These are phyloP conservation scores for Phytophthora pluvialis DNA, from an alignment of 352 stramenopile species.

Conservation along the genomic window DNA sequence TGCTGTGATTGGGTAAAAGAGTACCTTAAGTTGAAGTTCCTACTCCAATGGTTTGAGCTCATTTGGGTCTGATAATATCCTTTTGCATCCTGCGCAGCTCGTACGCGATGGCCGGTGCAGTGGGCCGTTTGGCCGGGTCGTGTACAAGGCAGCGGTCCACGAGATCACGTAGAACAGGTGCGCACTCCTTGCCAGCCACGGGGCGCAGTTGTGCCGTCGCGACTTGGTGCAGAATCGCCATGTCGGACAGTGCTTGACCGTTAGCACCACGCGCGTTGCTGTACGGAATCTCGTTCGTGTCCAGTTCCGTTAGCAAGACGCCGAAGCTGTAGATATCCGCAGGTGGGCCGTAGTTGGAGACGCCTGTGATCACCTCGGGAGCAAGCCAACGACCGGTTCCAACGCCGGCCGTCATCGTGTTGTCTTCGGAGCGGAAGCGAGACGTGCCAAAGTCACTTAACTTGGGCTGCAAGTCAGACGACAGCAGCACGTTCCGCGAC, in stretches of 20 bases:
- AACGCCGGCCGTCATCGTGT: slow-evolving; percentile 44
- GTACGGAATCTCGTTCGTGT: slow-evolving; percentile 60
- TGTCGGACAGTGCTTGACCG: slow-evolving; percentile 35
- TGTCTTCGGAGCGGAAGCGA: slow-evolving; percentile 42
- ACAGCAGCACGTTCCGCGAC: slow-evolving; percentile 55
- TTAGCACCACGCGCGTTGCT: slow-evolving; percentile 25
- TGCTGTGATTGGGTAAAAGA: no score
- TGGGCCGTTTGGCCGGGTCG: slow-evolving; percentile 30
- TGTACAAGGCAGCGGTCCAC: slow-evolving; percentile 41
- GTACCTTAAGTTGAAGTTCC: no score
- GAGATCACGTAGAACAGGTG: slow-evolving; percentile 30
- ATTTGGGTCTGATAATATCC: background rate
- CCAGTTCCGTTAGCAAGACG: slow-evolving; percentile 50
- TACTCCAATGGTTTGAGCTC: no score
- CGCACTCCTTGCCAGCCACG: slow-evolving; percentile 35
- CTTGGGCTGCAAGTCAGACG: slow-evolving; percentile 36
- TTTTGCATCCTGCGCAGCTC: slow-evolving; percentile 42
- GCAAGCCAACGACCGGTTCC: slow-evolving; percentile 50
- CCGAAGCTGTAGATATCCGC: slow-evolving; percentile 65
- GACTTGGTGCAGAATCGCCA: slow-evolving; percentile 45
- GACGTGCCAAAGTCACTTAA: slow-evolving; percentile 60
- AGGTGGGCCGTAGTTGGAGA: slow-evolving; percentile 28
- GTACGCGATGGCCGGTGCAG: slow-evolving; percentile 33
- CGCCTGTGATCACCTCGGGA: slow-evolving; percentile 47
- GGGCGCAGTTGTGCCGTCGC: slow-evolving; percentile 38